These are phyloP conservation scores for Excoecaria agallocha DNA, from an alignment of 345 rosid genomes.

Conservation along the genomic window DNA sequence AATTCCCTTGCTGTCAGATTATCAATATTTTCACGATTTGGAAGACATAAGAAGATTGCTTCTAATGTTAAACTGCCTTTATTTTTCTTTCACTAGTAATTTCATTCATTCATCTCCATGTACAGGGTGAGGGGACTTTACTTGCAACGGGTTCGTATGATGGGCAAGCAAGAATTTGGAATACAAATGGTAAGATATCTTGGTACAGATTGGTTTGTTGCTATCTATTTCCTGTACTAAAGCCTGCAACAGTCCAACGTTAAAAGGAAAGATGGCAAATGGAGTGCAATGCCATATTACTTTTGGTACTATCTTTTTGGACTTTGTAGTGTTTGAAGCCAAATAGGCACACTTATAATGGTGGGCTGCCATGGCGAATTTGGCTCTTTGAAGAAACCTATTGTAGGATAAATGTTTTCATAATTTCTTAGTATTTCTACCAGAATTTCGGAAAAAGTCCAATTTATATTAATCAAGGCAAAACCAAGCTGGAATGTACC, in stretches of 20 bases:
- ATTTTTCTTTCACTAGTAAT: background rate
- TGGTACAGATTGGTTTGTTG: background rate
- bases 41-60: constrained; percentile 6
- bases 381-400: background rate
- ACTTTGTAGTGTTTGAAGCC: background rate
- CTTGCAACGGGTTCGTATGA: constrained; percentile 98
- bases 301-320: background rate
- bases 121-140: constrained; percentile 83
- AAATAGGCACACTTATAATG: background rate
- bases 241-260: background rate
- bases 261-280: background rate
- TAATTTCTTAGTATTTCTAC: background rate
- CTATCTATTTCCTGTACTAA: background rate
- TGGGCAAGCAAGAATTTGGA: constrained; percentile 97
- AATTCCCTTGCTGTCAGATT: background rate
- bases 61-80: background rate
- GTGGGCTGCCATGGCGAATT: background rate
- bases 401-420: background rate
- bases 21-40: background rate
- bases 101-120: constrained; percentile 13
- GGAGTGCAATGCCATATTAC: background rate
- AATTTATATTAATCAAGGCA: background rate
- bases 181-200: constrained; percentile 56
- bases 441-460: background rate
- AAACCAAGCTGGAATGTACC: background rate